phyloP scores from a whole-genome alignment of 2,329 filamentous ascomycete genomes.

The Cordyceps farinosa region DNA sequence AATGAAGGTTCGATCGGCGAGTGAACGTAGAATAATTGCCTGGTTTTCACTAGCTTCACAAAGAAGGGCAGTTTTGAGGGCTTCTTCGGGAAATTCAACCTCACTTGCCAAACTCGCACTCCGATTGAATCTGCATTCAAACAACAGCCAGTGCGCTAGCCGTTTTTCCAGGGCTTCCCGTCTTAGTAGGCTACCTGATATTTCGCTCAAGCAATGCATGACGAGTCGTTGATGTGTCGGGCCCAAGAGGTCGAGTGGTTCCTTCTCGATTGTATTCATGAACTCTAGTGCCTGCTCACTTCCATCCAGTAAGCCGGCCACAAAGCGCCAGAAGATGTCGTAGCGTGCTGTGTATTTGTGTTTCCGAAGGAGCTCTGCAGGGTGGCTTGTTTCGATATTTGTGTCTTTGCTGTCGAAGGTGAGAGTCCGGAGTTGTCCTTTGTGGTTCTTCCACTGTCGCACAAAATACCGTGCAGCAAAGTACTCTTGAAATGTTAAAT shows the following conservation, averaged over 20 bases:
- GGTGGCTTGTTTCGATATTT: not conserved
- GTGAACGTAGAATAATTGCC: not conserved
- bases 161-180: constrained; percentile 19
- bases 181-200: constrained; percentile 16
- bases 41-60: not conserved
- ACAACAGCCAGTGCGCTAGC: constrained; percentile 23
- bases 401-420: constrained; percentile 9
- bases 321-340: constrained; percentile 41
- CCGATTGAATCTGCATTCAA: constrained; percentile 22
- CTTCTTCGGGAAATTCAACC: constrained; percentile 21
- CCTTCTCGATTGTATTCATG: constrained; percentile 30
- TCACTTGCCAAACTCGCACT: constrained; percentile 17
- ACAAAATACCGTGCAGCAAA: constrained; percentile 40
- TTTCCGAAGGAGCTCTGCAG: constrained; percentile 28
- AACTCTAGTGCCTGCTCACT: constrained; percentile 23
- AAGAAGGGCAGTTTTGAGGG: constrained; percentile 17
- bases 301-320: constrained; percentile 34
- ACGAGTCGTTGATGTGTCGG: constrained; percentile 36
- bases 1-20: not conserved
- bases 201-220: constrained; percentile 37
- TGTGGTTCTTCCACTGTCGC: constrained; percentile 27
- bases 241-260: constrained; percentile 36
- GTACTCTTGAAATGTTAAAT: constrained; percentile 42
- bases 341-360: constrained; percentile 39
- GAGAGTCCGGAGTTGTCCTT: constrained; percentile 21